Evolutionary conservation across 805 yeast species (phyloP).

Genomic region (Wickerhamiella kurtzmanii): DNA sequence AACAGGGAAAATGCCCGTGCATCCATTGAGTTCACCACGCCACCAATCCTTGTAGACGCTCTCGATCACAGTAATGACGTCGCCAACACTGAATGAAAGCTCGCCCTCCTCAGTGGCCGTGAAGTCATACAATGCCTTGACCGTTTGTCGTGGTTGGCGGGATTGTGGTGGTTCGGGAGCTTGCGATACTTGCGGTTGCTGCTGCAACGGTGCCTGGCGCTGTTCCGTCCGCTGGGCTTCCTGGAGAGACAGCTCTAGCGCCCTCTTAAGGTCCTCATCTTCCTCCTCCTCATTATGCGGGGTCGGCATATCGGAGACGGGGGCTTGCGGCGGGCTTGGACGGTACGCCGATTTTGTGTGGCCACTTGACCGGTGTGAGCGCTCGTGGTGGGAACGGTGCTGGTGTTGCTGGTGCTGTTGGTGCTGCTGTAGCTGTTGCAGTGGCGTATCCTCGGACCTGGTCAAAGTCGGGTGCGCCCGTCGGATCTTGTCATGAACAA

Average conservation of each 20-base stretch:
- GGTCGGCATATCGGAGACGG: conserved; percentile 15
- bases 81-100: conserved; percentile 74
- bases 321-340: background rate
- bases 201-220: conserved; percentile 2
- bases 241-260: conserved; percentile 23
- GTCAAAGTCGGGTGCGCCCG: conserved; percentile 29
- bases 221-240: conserved; percentile 12
- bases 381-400: background rate
- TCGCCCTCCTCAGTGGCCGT: conserved; percentile 73
- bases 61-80: conserved; percentile 74
- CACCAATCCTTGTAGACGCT: conserved; percentile 91
- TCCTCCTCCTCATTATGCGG: conserved; percentile 33
- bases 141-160: conserved; percentile 23
- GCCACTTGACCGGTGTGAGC: too few species aligned
- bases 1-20: conserved; percentile 78
- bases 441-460: conserved; percentile 29
- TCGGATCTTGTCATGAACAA: conserved; percentile 40
- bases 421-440: too few species aligned
- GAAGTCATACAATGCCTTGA: conserved; percentile 75
- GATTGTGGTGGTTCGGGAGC: background rate
- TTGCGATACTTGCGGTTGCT: conserved; percentile 1
- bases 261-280: conserved; percentile 69
- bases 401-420: background rate
- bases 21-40: conserved; percentile 73
- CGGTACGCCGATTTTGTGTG: too few species aligned